phyloP scores from a whole-genome alignment of 306 rosid genomes.

The Casuarina equisetifolia region DNA sequence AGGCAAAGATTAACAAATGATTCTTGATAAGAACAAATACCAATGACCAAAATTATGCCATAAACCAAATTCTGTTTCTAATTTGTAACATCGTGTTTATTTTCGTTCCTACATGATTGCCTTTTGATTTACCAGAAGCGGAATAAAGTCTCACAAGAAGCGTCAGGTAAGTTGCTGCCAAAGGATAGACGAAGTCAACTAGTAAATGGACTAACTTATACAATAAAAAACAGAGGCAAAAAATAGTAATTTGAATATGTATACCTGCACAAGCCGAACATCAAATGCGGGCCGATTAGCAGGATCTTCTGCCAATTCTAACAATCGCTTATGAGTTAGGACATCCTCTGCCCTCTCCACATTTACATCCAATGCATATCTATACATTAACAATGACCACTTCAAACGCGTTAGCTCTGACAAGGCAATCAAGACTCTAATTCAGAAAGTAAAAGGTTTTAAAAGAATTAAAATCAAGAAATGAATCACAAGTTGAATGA shows the following conservation, averaged over 20 bases:
- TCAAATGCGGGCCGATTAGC: conserved; percentile 74
- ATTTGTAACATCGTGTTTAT: background rate
- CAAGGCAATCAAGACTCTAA: conserved; percentile 22
- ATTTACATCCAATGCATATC: conserved; percentile 96
- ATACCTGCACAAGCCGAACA: conserved; percentile 89
- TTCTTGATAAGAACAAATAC: too few relatives aligned
- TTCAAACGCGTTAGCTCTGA: conserved; percentile 38
- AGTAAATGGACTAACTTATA: background rate
- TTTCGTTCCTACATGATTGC: background rate
- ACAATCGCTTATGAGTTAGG: conserved; percentile 76
- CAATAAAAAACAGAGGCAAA: background rate
- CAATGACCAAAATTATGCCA: background rate
- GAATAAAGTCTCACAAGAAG: background rate
- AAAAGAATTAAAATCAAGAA: background rate
- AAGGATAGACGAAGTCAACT: too few relatives aligned
- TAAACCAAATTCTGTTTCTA: background rate
- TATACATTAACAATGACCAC: conserved; percentile 47
- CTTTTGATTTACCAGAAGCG: too few relatives aligned
- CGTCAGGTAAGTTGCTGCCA: background rate
- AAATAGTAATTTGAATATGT: background rate
- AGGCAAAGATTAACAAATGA: too few relatives aligned
- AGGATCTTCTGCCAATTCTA: conserved; percentile 80
- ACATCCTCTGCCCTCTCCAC: conserved; percentile 99
- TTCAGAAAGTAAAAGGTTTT: conserved; percentile 31
- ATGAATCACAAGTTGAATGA: background rate